Evolutionary conservation across 2,329 filamentous ascomycete species (phyloP).

Genomic region (Botrytis hyacinthi): DNA sequence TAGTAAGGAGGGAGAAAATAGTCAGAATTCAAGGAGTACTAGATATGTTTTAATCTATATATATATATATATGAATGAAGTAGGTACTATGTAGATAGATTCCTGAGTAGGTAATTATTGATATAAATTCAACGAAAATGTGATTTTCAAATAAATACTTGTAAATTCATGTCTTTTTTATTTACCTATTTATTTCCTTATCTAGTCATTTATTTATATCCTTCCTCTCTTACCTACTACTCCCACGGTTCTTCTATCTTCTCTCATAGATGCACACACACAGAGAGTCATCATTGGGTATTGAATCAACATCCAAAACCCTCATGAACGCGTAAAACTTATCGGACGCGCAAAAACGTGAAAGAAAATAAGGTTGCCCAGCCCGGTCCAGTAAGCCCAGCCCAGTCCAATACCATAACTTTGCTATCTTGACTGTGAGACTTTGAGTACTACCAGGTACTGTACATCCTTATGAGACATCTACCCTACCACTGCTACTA

Average conservation of each 20-base stretch:
- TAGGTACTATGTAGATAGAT: background rate
- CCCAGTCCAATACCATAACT: background rate
- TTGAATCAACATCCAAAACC: background rate
- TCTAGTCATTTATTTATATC: background rate
- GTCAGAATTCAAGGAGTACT: background rate
- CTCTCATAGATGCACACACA: background rate
- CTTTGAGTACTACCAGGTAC: background rate
- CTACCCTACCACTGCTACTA: background rate
- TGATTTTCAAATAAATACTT: too few species aligned
- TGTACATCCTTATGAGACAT: constrained; percentile 10
- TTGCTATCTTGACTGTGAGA: background rate
- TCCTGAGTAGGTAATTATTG: background rate
- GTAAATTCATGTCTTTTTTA: background rate
- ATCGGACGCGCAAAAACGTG: constrained; percentile 7
- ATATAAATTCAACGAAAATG: background rate
- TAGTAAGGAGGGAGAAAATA: background rate
- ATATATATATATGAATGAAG: too few species aligned
- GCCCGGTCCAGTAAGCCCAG: background rate
- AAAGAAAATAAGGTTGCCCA: background rate
- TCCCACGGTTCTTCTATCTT: background rate
- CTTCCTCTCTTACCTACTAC: background rate
- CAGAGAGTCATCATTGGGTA: background rate
- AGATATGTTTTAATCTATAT: too few species aligned
- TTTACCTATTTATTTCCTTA: too few species aligned
- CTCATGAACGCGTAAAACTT: background rate